Evolutionary conservation across 2,329 filamentous ascomycete species (phyloP).

Genomic region (Microcyclosporella mali): DNA sequence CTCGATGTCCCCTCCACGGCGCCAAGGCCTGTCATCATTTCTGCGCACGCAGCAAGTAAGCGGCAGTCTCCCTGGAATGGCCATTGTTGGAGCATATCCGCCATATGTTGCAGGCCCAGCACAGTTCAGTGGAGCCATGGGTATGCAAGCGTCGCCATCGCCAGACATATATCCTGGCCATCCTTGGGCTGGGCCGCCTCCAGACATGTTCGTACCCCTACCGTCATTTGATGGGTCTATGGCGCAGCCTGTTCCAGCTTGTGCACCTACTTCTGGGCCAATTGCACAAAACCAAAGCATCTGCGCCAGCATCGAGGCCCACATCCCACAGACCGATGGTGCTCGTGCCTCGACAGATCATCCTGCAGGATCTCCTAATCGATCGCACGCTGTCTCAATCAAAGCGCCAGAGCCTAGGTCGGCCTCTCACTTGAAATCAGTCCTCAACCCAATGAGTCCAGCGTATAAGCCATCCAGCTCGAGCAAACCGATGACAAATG

Average conservation of each 20-base stretch:
- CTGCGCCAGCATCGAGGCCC: not conserved
- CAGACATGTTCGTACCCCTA: conserved; percentile 23
- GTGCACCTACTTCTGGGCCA: conserved; percentile 2
- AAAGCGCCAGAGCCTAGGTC: conserved; percentile 27
- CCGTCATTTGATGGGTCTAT: conserved; percentile 28
- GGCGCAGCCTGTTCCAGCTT: conserved; percentile 15
- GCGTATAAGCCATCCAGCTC: conserved; percentile 29
- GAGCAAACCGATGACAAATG: not conserved
- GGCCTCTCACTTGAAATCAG: conserved; percentile 23
- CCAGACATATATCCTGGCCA: conserved; percentile 18
- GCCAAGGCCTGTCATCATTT: conserved; percentile 18
- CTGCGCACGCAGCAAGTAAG: conserved; percentile 12
- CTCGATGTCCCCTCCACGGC: conserved; percentile 21
- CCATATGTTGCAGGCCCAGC: not conserved
- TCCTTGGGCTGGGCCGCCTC: conserved; percentile 20
- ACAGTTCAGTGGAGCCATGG: conserved; percentile 7
- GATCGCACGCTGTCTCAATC: conserved; percentile 31
- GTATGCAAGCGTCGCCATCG: conserved; percentile 10
- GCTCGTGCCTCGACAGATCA: conserved; percentile 19
- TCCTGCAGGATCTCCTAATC: conserved; percentile 18
- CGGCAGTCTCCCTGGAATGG: too few relatives aligned
- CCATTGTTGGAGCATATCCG: not conserved
- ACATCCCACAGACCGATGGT: conserved; percentile 25
- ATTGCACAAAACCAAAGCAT: not conserved
- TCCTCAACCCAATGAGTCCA: conserved; percentile 35